Base-by-base conservation (phyloP, 345 rosid genomes). In the Gossypium bickii region DNA sequence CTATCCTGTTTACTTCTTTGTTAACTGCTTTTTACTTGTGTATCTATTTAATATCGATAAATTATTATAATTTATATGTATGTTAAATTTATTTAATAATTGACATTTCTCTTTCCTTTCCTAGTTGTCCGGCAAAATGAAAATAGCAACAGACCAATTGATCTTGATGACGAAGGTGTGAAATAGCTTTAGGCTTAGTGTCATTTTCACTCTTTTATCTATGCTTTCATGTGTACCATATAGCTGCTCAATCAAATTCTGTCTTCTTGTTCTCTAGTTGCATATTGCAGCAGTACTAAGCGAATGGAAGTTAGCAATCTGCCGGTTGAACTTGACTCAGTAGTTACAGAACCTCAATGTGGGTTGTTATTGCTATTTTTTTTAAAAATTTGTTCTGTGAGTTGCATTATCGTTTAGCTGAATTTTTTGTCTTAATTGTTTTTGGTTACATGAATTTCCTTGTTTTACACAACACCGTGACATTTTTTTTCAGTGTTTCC, bases 131-230 rank as follows among this genome's bases (percentile, higher is more conserved):
- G 12, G 24, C 38, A 70, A 44, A 57, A 43, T 34, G 68, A 56
- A 62, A 67, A 48, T 71, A 63, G 70, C 51, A 73, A 10, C 49
- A 68, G 25, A 62, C 56, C 64, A 29, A 67, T 75, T 41, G 78
- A 77, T 60, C 68, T 80, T 79, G 78, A 77, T 56, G 5, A 25
- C 0, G 68, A 72, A 63, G 76, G 76, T 55, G 45, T 65, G 48
- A 29, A 44, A 11, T 38, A 38, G 45, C 18, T 9, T 38, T 57
- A 22, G 59, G 55, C 52, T 29, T 12, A 27, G 18, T 53, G 25
- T 52, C 34, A 48, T 64, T 45, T 73, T 75, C 3, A 18, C 55
- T 53, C 65, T 48, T 47, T 73, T 58, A 52, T 55, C 34, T 29
- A 18, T 71, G 53, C 7, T 74, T 63, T 55, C 18, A 25, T 64